Base-by-base conservation (phyloP, 306 rosid species). In the Aeschynomene evenia region DNA sequence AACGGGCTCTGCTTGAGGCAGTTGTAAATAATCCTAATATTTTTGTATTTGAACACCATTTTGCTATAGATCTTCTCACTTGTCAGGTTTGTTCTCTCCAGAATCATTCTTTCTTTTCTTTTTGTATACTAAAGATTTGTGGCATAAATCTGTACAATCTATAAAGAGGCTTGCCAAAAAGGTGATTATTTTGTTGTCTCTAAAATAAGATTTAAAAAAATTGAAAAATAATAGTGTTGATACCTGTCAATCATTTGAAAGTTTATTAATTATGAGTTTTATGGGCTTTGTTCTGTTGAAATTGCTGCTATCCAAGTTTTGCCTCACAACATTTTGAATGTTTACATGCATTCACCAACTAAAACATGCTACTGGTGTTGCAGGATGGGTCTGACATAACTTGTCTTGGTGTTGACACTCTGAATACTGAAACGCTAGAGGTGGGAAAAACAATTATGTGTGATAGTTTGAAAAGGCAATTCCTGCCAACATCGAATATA, bases 51-150 rank as follows among this genome's bases (percentile, higher is more conserved):
- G 76, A 90, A 75, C 92, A 94, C 86, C 96, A 94, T 80, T 87
- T 88, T 74, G 99, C 96, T 3, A 88, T 94, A 43, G 99, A 94
- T 84, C 85, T 94, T 77, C 89, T 94, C 55, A 91, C 99, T 54
- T 84, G 39, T 68, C 96, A 90, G 97, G 98, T 92, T 70, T 52
- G 55, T 60, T 80, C 34, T 70, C 72, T 13, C 7, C 28, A 68
- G 43, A 6, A 53, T 61, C 52, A 14, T 74, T 13, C 63, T 62
- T 6, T 39, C 9, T 8, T 73, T 21, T 2, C 65, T 36, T 31
- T 43, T 52, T 26, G 2, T 20, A 3, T 28, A 16, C 36, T 34
- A 52, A 57, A 21, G 46, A 6, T 79, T 23, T 49, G 46, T 42
- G 15, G 37, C 67, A 53, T 53, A 21, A 16, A 34, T n/a, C n/a